Evolutionary conservation across 2,329 filamentous ascomycete genomes (phyloP).

Genomic region (Onygenales sp.): DNA sequence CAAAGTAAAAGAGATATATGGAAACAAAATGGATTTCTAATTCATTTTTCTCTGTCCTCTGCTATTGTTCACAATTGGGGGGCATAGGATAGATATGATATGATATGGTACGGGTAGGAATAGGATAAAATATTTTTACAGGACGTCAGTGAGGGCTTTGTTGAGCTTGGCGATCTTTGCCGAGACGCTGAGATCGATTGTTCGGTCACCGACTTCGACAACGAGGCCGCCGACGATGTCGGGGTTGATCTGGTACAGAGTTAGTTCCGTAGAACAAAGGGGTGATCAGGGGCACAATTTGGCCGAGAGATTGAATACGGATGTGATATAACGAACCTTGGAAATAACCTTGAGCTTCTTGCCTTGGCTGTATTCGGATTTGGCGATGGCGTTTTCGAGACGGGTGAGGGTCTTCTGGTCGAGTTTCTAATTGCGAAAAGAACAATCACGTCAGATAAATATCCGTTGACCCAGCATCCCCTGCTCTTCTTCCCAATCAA

Average conservation of each 20-base stretch:
- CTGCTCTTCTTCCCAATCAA: background rate
- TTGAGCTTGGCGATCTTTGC: conserved; percentile 96
- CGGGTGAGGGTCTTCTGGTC: conserved; percentile 78
- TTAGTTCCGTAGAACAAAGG: conserved; percentile 1
- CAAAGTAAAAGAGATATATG: no score
- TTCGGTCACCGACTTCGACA: conserved; percentile 94
- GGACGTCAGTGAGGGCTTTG: conserved; percentile 91
- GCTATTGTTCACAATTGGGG: background rate
- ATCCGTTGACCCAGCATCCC: background rate
- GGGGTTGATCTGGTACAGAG: conserved; percentile 62
- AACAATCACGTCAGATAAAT: background rate
- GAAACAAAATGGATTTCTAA: background rate
- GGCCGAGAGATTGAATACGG: background rate
- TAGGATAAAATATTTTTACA: conserved; percentile 55
- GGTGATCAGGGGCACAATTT: background rate
- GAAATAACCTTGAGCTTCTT: conserved; percentile 98
- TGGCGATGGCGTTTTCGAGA: conserved; percentile 78
- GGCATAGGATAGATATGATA: no score
- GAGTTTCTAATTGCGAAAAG: conserved; percentile 51
- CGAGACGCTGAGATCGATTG: conserved; percentile 93
- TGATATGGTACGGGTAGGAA: no score
- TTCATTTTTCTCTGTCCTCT: background rate
- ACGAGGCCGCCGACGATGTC: conserved; percentile 90
- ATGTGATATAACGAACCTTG: conserved; percentile 49
- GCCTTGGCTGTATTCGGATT: conserved; percentile 80